phyloP scores from a whole-genome alignment of 306 rosid genomes.

The Inga leiocalycina region DNA sequence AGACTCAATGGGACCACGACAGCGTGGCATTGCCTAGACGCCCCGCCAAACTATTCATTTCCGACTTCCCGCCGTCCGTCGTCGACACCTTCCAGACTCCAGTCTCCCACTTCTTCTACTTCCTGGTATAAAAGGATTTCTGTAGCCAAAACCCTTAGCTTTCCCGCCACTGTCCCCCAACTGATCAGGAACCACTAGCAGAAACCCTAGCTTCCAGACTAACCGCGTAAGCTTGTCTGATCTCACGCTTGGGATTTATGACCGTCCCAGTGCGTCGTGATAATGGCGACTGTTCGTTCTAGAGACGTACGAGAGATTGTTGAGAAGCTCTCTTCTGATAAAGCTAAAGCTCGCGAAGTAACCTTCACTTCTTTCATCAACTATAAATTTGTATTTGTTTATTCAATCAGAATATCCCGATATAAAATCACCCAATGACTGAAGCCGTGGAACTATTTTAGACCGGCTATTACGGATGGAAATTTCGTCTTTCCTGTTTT shows the following conservation, averaged over 20 bases:
- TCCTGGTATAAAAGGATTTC: not conserved
- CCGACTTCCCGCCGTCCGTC: not conserved
- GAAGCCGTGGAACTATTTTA: not conserved
- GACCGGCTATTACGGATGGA: not conserved
- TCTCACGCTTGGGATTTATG: not conserved
- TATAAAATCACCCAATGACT: not conserved
- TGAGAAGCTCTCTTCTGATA: conserved; percentile 79
- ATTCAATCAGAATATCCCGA: conserved; percentile 11
- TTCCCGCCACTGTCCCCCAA: conserved; percentile 48
- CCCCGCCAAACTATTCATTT: not conserved
- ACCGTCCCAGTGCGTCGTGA: conserved; percentile 29
- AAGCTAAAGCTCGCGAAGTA: conserved; percentile 89
- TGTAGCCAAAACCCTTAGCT: conserved; percentile 30
- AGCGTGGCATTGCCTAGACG: not conserved
- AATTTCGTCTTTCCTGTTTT: not conserved
- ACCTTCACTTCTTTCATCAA: conserved; percentile 22
- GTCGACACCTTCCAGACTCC: not conserved
- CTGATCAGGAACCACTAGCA: not conserved
- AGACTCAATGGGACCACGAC: not conserved
- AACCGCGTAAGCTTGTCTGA: conserved; percentile 4
- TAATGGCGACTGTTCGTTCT: conserved; percentile 55
- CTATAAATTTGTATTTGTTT: conserved; percentile 10
- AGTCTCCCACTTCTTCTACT: not conserved
- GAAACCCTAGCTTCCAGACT: conserved; percentile 34
- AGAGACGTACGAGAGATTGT: conserved; percentile 80